Evolutionary conservation across 805 yeast species (phyloP).

Genomic region (Ogataea henricii): DNA sequence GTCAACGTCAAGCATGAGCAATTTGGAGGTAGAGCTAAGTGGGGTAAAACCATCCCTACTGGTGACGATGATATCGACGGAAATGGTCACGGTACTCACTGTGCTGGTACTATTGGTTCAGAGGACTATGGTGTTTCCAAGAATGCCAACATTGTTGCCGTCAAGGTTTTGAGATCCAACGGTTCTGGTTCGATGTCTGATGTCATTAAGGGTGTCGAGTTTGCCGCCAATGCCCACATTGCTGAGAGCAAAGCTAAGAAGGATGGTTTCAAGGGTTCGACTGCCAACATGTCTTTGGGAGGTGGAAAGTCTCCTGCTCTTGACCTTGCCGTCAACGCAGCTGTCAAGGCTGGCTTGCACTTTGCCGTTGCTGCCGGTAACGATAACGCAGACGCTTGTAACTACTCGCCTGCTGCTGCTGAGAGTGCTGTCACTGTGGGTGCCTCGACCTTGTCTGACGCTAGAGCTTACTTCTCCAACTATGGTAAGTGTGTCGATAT

Average conservation of each 20-base stretch:
- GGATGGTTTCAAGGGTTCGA: slow-evolving; percentile 78
- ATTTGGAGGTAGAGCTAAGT: slow-evolving; percentile 78
- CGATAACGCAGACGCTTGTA: slow-evolving; percentile 90
- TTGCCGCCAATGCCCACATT: slow-evolving; percentile 71
- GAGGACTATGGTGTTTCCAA: slow-evolving; percentile 82
- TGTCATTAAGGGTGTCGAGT: slow-evolving; percentile 83
- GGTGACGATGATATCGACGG: slow-evolving; percentile 76
- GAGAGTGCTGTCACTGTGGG: slow-evolving; percentile 88
- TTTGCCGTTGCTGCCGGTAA: slow-evolving; percentile 98
- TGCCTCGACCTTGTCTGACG: slow-evolving; percentile 85
- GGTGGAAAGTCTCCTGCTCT: slow-evolving; percentile 90
- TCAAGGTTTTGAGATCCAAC: slow-evolving; percentile 78
- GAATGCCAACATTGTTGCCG: slow-evolving; percentile 75
- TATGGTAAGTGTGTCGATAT: slow-evolving; percentile 95
- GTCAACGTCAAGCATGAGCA: slow-evolving; percentile 72
- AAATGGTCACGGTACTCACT: slow-evolving; percentile 94
- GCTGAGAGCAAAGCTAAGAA: slow-evolving; percentile 49
- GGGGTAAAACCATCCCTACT: slow-evolving; percentile 82
- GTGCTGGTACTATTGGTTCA: slow-evolving; percentile 94
- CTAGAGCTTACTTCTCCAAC: slow-evolving; percentile 94
- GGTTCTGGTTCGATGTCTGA: slow-evolving; percentile 86
- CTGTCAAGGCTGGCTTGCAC: slow-evolving; percentile 83
- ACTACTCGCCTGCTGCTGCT: slow-evolving; percentile 88
- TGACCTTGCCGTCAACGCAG: slow-evolving; percentile 87
- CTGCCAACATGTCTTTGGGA: slow-evolving; percentile 92